Percentiles rank a stretch among this genome's conserved stretches.
These are phyloP conservation scores for Populus tomentosa DNA, from an alignment of 441 rosid genomes.

Conservation along the genomic window DNA sequence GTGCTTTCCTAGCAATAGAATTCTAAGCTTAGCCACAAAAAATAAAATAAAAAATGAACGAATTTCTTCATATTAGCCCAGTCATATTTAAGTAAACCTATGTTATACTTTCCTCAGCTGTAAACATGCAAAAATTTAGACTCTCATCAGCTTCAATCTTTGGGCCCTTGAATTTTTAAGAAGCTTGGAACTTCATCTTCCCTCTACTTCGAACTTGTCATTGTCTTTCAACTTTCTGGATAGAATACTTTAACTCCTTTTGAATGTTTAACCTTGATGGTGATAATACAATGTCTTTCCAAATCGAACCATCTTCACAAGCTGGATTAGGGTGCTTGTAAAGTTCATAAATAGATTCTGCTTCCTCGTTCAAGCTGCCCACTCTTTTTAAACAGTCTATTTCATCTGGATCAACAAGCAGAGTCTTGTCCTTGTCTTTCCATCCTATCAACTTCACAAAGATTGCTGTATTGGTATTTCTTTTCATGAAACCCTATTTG, in stretches of 20 bases:
- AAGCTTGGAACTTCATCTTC: conserved; percentile 10
- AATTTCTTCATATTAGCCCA: not conserved
- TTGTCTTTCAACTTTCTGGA: conserved; percentile 72
- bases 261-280: conserved; percentile 88
- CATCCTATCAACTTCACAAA: conserved; percentile 84
- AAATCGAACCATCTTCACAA: conserved; percentile 68
- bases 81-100: conserved; percentile 15
- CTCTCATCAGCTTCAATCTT: conserved; percentile 12
- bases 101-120: conserved; percentile 16
- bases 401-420: conserved; percentile 94
- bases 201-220: conserved; percentile 17
- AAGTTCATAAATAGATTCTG: conserved; percentile 77
- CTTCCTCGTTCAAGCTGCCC: conserved; percentile 67
- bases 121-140: conserved; percentile 10
- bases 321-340: conserved; percentile 72
- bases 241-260: conserved; percentile 79
- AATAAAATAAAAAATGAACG: not conserved
- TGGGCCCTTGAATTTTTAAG: conserved; percentile 7
- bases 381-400: conserved; percentile 66
- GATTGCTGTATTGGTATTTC: conserved; percentile 20
- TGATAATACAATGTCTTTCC: conserved; percentile 93
- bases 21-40: not conserved
- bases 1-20: not conserved
- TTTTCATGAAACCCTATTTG: not conserved
- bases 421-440: conserved; percentile 88